Evolutionary conservation across 805 yeast species (phyloP).

Genomic region (Kregervanrija fluxuum): DNA sequence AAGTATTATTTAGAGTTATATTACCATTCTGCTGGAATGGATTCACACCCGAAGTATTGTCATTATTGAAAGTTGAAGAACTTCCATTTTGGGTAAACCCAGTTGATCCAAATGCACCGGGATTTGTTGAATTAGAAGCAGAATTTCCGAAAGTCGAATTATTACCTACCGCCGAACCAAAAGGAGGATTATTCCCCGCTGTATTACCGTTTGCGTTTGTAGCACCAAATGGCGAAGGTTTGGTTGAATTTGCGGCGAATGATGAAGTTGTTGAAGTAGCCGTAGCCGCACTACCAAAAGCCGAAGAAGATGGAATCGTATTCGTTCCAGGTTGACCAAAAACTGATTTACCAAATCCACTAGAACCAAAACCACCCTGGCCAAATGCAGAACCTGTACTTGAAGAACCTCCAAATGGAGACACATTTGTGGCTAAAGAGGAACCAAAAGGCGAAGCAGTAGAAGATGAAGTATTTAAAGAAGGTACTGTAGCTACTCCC

Average conservation of each 20-base stretch:
- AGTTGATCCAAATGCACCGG: conserved; percentile 2
- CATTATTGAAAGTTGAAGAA: neutral
- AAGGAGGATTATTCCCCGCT: too few species aligned
- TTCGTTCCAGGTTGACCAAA: conserved; percentile 7
- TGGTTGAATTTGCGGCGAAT: too few species aligned
- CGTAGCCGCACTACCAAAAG: conserved; percentile 9
- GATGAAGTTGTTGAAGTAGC: too few species aligned
- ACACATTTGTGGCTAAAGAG: neutral
- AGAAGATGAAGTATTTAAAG: conserved; percentile 2
- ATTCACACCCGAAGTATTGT: neutral
- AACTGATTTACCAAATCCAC: conserved; percentile 3
- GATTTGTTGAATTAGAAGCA: neutral
- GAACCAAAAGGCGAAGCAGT: conserved; percentile 4
- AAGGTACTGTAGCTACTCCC: neutral
- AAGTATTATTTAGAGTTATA: too few species aligned
- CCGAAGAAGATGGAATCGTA: conserved; percentile 4
- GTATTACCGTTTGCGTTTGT: too few species aligned
- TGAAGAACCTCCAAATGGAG: conserved; percentile 14
- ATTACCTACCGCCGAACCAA: too few species aligned
- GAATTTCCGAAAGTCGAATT: too few species aligned
- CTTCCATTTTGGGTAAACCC: conserved; percentile 3
- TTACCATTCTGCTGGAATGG: too few species aligned
- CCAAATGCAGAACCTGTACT: conserved; percentile 4
- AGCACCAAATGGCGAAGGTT: too few species aligned
- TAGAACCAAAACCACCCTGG: neutral